Conservation (phyloP, 2,329 filamentous ascomycete genomes). For the Cladophialophora carrionii region DNA sequence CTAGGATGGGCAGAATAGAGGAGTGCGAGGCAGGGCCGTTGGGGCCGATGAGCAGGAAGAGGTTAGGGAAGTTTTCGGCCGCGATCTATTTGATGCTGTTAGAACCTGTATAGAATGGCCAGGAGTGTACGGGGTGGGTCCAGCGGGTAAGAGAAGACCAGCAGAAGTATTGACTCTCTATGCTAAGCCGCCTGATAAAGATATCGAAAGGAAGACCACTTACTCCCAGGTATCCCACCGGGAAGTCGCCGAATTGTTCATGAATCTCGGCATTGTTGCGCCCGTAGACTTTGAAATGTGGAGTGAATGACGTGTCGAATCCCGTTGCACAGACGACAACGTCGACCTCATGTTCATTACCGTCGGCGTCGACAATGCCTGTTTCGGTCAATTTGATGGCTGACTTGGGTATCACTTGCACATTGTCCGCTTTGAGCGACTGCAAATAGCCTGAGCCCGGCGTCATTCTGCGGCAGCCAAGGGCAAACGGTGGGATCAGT, state of each 20-base stretch:
- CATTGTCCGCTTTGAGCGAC: conserved; percentile 48
- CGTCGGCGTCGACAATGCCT: conserved; percentile 49
- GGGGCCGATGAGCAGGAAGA: conserved; percentile 41
- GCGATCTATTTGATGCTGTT: conserved; percentile 7
- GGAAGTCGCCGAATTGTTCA: conserved; percentile 38
- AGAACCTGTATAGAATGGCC: neutral
- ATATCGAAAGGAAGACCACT: neutral
- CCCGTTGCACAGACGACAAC: conserved; percentile 47
- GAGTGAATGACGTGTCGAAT: conserved; percentile 45
- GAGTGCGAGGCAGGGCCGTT: conserved; percentile 40
- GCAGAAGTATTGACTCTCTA: neutral
- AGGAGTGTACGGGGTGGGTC: neutral
- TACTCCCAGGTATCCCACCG: conserved; percentile 30
- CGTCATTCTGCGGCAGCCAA: conserved; percentile 50
- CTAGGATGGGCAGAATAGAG: conserved; percentile 39
- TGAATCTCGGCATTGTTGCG: conserved; percentile 37
- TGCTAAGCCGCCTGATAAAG: neutral
- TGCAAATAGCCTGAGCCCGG: conserved; percentile 52
- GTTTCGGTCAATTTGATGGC: conserved; percentile 44
- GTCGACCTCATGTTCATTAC: conserved; percentile 43
- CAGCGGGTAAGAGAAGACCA: neutral
- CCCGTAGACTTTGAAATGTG: conserved; percentile 44
- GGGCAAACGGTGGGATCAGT: conserved; percentile 53
- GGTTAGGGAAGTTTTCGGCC: conserved; percentile 40
- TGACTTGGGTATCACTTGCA: conserved; percentile 46